Conservation (phyloP, 306 rosid species). For the Prunus mume region DNA sequence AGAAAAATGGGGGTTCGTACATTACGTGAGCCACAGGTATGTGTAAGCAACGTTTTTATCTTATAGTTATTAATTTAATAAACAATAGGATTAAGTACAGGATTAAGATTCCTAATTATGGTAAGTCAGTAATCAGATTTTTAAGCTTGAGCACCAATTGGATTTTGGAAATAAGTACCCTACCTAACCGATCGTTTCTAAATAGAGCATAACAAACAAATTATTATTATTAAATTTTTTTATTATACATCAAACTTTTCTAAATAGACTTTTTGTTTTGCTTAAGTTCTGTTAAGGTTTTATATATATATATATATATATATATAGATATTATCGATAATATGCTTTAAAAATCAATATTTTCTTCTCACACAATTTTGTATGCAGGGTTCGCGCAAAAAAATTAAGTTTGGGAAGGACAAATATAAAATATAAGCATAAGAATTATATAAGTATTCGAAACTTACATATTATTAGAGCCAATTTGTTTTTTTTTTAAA, state of each 20-base stretch:
- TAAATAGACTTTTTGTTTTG: not conserved
- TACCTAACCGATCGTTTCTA: constrained; percentile 6
- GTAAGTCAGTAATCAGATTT: not conserved
- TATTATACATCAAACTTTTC: not conserved
- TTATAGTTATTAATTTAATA: not conserved
- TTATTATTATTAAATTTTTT: not conserved
- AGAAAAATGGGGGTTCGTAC: not conserved
- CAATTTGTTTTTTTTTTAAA: too few species aligned
- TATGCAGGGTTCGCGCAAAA: too few species aligned
- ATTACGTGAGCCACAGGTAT: not conserved
- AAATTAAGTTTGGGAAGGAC: too few species aligned
- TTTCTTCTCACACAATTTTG: too few species aligned
- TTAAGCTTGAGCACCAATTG: not conserved
- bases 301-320: too few species aligned
- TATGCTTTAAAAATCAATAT: too few species aligned
- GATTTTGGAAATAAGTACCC: not conserved
- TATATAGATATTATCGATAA: too few species aligned
- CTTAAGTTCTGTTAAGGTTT: not conserved
- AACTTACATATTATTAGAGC: too few species aligned
- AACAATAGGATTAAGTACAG: not conserved
- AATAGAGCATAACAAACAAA: not conserved
- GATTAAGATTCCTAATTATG: not conserved
- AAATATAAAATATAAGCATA: too few species aligned
- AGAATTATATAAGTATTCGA: too few species aligned
- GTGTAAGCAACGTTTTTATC: not conserved